Evolutionary conservation across 2,329 filamentous ascomycete species (phyloP), one percentile per base, ranked within the genome.

Genomic region (Emergomyces pasteurianus): DNA sequence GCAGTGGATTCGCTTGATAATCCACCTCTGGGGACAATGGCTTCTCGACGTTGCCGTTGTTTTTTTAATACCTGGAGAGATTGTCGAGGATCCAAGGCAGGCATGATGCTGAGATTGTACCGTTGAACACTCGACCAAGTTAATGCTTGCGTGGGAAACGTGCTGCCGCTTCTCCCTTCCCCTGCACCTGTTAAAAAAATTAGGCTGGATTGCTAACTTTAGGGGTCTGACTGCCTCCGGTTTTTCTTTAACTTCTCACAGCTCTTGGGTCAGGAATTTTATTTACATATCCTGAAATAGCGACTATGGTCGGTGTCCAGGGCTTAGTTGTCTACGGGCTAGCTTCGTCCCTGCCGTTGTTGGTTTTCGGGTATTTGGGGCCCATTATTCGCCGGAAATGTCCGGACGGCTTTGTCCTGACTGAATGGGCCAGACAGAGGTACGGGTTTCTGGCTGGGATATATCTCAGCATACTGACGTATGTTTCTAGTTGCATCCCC

Each of bases 91-190:
- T 56, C 63, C 58, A 53, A 60, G 62, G 64, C 67, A 63, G 63
- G 67, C 69, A 83, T 79, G 83, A 91, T 84, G 89, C 89, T 92
- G 89, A 94, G 89, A 92, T 87, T 86, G 87, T 85, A 94, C 89
- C 89, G 89, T 92, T 80, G 64, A 88, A 78, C 86, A 92, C 89
- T 92, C 89, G 89, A 94, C 89, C 89, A 94, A 94, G 89, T 89
- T 92, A 94, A 92, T 91, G 87, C 89, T 94, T 94, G 89, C 89
- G 89, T 92, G 89, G 86, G 89, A 88, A 92, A 92, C 82, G 89
- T 92, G 89, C 88, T 92, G 89, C 89, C 89, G 88, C 88, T 90
- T 84, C 73, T 69, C 65, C 71, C 69, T 78, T 14, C 21, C n/a
- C n/a, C 7, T 26, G 73, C 75, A 73, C 71, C 67, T 3, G 31